A percentile compares a stretch with the other conserved stretches of the same genome.
These are phyloP conservation scores for Neurospora crassa DNA, from an alignment of 2,329 filamentous ascomycete genomes.

Conservation along the genomic window DNA sequence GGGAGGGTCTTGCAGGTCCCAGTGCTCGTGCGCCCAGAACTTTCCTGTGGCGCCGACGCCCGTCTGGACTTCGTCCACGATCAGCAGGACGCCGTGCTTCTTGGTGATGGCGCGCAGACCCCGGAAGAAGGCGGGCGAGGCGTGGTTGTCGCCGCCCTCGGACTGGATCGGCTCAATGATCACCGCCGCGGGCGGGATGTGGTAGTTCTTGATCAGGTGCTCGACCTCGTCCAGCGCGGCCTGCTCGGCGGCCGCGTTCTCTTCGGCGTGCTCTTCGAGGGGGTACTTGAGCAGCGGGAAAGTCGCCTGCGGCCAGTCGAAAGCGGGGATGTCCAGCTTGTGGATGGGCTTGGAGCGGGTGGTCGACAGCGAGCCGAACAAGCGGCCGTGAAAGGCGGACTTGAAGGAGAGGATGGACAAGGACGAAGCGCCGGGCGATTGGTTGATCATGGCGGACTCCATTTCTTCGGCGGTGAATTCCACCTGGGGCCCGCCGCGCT, in stretches of 20 bases:
- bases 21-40: conserved; percentile 97
- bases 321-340: conserved; percentile 89
- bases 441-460: conserved; percentile 67
- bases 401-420: conserved; percentile 86
- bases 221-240: conserved; percentile 77
- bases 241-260: conserved; percentile 75
- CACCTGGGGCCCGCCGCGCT: conserved; percentile 67
- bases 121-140: conserved; percentile 77
- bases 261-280: conserved; percentile 65
- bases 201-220: conserved; percentile 68
- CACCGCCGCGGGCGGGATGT: conserved; percentile 69
- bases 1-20: conserved; percentile 67
- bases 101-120: conserved; percentile 71
- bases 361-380: conserved; percentile 79
- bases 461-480: conserved; percentile 77
- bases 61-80: conserved; percentile 91
- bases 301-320: conserved; percentile 86
- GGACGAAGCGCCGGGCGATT: conserved; percentile 54
- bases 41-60: conserved; percentile 86
- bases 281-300: conserved; percentile 85
- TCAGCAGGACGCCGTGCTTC: conserved; percentile 70
- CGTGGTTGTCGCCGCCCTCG: conserved; percentile 92
- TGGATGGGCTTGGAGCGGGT: conserved; percentile 90
- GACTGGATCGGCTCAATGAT: conserved; percentile 88
- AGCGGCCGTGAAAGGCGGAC: conserved; percentile 79